Evolutionary conservation across 2,329 filamentous ascomycete species (phyloP).

Genomic region (Helicocarpus griseus): DNA sequence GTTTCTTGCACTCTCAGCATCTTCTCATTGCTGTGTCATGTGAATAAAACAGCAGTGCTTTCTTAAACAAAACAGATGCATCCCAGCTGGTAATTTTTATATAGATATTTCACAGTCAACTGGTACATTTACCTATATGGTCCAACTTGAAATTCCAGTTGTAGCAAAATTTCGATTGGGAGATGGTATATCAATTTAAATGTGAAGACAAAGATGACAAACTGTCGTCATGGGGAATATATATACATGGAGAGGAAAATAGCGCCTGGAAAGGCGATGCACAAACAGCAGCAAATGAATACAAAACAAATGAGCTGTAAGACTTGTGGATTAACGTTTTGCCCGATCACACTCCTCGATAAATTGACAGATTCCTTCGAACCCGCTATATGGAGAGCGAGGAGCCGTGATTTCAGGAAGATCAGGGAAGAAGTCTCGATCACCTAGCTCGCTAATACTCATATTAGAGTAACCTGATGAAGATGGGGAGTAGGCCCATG

Average conservation of each 20-base stretch:
- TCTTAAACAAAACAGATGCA: too few species aligned
- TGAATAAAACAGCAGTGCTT: too few species aligned
- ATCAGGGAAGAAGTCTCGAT: constrained; percentile 31
- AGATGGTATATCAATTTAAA: too few species aligned
- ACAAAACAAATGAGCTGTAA: constrained; percentile 7
- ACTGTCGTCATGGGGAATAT: not conserved
- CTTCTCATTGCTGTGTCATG: too few species aligned
- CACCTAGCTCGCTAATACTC: constrained; percentile 42
- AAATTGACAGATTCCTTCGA: constrained; percentile 58
- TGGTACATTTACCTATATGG: too few species aligned
- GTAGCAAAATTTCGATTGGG: too few species aligned
- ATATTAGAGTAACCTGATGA: constrained; percentile 50
- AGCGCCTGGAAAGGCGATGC: constrained; percentile 1
- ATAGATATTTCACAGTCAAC: too few species aligned
- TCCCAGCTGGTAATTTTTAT: too few species aligned
- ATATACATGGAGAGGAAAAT: constrained; percentile 4
- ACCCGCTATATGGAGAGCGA: constrained; percentile 49
- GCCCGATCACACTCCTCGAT: constrained; percentile 53
- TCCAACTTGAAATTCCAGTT: too few species aligned
- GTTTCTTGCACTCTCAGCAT: too few species aligned
- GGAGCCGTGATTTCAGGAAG: constrained; percentile 25
- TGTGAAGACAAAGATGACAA: too few species aligned
- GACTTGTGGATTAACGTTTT: constrained; percentile 20
- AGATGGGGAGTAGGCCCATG: constrained; percentile 36
- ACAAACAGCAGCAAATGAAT: constrained; percentile 2